Evolutionary conservation across 2,329 filamentous ascomycete genomes (phyloP), one percentile per base, ranked within the genome.

Genomic region (Colletotrichum orchidophilum): DNA sequence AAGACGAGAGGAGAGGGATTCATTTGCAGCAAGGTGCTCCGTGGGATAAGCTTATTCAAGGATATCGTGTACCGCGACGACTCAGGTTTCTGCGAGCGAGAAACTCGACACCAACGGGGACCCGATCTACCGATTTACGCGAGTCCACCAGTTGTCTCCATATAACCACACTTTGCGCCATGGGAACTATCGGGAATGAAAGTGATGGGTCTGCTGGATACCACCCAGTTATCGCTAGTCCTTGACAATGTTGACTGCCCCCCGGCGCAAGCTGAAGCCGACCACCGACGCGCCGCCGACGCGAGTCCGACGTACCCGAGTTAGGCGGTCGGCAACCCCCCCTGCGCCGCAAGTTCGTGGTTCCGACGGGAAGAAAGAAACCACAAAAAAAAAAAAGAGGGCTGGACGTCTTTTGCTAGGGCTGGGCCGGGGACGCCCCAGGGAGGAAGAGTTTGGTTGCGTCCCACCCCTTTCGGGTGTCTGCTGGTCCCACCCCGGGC

Each of bases 231-330:
- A 46, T 46, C 39, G 39, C 39, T 21, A n/a, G 39, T 46, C 39
- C 39, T 3, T 42, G 39, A 18, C 39, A 46, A 18, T 46, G 18
- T 46, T 46, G 18, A 46, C 39, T 46, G 39, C n/a, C 39, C 18
- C 21, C 18, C 55, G 55, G 13, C 33, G 50, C 50, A 26, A 29
- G 50, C 49, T 35, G 64, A 63, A n/a, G 49, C 49, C 55, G 63
- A 66, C 55, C 18, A 24, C 65, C 52, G 66, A 69, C 26, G 11
- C 39, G 42, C 53, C 26, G 42, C 62, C 62, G 66, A 70, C 46
- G 35, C 62, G 62, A 70, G 27, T 21, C 66, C 62, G 66, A 68
- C 18, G 24, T 64, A 52, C 52, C 66, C 66, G 59, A 68, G 24
- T 35, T 55, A 31, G 15, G 15, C 46, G 31, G 31, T 29, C 21